These are phyloP conservation scores for Globisporangium spinosum DNA, from an alignment of 352 stramenopile species.

Conservation along the genomic window DNA sequence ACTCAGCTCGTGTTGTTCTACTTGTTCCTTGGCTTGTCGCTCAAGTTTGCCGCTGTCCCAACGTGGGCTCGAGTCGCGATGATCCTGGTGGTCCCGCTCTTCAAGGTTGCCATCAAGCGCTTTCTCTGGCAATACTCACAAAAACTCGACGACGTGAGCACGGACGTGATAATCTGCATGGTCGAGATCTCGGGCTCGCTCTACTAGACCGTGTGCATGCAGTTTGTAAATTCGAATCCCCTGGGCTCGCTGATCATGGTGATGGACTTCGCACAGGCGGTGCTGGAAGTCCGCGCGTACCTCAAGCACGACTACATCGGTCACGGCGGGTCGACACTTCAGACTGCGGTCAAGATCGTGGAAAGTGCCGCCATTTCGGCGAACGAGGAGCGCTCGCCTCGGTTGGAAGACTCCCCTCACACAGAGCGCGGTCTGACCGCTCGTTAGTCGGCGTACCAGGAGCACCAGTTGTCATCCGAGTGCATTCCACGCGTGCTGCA, in stretches of 20 bases:
- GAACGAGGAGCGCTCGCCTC: neutral
- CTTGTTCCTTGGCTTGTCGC: slow-evolving; percentile 18
- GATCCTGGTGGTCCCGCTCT: slow-evolving; percentile 18
- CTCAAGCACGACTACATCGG: slow-evolving; percentile 27
- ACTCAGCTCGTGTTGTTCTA: slow-evolving; percentile 23
- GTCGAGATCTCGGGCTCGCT: slow-evolving; percentile 27
- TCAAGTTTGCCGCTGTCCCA: slow-evolving; percentile 18
- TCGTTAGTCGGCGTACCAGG: neutral
- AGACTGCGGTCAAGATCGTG: slow-evolving; percentile 31
- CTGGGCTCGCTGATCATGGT: neutral
- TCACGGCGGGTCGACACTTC: slow-evolving; percentile 22
- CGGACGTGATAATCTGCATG: slow-evolving; percentile 24
- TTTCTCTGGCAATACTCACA: slow-evolving; percentile 17
- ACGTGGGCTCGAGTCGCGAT: slow-evolving; percentile 8
- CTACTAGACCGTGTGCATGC: slow-evolving; percentile 25
- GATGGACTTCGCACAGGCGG: neutral
- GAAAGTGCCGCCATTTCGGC: slow-evolving; percentile 18
- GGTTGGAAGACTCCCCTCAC: neutral
- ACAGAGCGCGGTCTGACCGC: neutral
- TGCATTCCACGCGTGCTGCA: too few species aligned
- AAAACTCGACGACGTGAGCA: slow-evolving; percentile 26
- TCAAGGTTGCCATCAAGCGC: slow-evolving; percentile 21
- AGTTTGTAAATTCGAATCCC: slow-evolving; percentile 2
- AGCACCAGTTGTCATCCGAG: too few species aligned
- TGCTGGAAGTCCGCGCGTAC: slow-evolving; percentile 27